Evolutionary conservation across 129 eudicot genomes (phyloP).

Genomic region (Flaveria brownii): DNA sequence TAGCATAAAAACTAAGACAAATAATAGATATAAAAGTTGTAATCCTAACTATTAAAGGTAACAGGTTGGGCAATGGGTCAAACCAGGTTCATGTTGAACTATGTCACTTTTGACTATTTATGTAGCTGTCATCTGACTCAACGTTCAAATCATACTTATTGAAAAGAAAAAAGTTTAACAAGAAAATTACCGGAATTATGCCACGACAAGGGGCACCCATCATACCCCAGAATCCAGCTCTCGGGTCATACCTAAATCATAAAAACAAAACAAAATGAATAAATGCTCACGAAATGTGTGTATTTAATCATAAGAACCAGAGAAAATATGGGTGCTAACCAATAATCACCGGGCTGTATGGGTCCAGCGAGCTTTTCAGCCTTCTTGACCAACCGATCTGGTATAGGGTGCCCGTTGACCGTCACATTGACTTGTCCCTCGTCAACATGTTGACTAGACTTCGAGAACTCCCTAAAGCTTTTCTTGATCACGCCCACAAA

Average conservation of each 20-base stretch:
- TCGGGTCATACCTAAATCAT: slow-evolving; percentile 73
- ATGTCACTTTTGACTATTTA: background rate
- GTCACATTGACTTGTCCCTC: slow-evolving; percentile 53
- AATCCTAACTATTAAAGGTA: background rate
- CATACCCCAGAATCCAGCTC: slow-evolving; percentile 99
- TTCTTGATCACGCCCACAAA: slow-evolving; percentile 59
- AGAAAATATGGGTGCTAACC: slow-evolving; percentile 49
- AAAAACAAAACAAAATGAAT: background rate
- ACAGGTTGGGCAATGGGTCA: background rate
- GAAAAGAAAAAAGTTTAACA: too few species aligned
- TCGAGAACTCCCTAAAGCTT: slow-evolving; percentile 62
- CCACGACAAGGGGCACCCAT: slow-evolving; percentile 98
- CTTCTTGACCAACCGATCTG: slow-evolving; percentile 69
- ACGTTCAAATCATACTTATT: background rate
- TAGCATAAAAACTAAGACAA: too few species aligned
- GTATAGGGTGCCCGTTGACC: slow-evolving; percentile 84
- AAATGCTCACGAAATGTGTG: background rate
- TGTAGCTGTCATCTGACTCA: too few species aligned
- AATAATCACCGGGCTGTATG: slow-evolving; percentile 79
- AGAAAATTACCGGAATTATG: slow-evolving; percentile 73
- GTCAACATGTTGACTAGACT: slow-evolving; percentile 49
- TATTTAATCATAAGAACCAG: background rate
- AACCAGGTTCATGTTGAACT: background rate
- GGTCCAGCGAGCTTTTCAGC: slow-evolving; percentile 93
- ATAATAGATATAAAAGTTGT: too few species aligned